Conservation (phyloP, 805 yeast species). For the Ogataea zsoltii region DNA sequence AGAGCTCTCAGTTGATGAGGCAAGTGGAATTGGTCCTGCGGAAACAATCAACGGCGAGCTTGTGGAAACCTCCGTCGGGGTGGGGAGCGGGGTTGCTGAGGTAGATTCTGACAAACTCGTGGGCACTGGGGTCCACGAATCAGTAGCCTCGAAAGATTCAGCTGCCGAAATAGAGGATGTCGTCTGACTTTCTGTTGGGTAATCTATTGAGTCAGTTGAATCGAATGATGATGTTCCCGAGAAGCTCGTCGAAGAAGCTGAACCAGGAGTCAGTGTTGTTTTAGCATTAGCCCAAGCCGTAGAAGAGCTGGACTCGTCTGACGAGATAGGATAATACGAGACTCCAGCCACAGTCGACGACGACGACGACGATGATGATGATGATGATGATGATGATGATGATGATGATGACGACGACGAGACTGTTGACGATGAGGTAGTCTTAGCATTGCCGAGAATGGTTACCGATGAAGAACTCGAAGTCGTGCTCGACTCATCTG, state of each 20-base stretch:
- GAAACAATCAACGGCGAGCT: conserved; percentile 1
- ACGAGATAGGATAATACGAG: too few relatives aligned
- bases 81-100: neutral
- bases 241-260: neutral
- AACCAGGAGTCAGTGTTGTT: conserved; percentile 3
- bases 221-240: neutral
- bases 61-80: too few relatives aligned
- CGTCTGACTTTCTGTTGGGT: neutral
- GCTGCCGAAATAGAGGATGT: neutral
- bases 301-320: conserved; percentile 1
- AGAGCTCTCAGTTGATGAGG: neutral
- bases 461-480: neutral
- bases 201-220: neutral
- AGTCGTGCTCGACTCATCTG: neutral
- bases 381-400: conserved; percentile 2
- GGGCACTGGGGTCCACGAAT: neutral
- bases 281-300: neutral
- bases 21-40: neutral
- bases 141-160: neutral
- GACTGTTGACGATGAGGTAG: conserved; percentile 3
- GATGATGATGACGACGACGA: conserved; percentile 2
- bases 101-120: neutral
- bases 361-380: too few relatives aligned
- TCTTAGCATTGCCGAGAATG: conserved; percentile 1
- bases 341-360: too few relatives aligned